Conservation (phyloP, 768 basidiomycete genomes). For the Crucibulum laeve region DNA sequence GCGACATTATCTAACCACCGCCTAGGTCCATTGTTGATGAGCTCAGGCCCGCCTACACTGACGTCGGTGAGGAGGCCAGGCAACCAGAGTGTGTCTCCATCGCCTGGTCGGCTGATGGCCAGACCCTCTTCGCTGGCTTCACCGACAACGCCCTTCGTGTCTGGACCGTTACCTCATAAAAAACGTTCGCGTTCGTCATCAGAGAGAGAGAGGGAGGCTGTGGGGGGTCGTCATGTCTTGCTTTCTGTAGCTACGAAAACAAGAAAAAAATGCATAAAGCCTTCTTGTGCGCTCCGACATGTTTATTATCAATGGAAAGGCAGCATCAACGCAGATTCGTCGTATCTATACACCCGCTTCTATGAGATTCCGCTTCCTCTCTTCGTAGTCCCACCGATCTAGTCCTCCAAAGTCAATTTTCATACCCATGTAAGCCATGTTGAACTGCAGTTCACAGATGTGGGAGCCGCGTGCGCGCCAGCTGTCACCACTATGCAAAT, state of each 20-base stretch:
- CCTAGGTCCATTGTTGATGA: conserved; percentile 94
- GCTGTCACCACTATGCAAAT: conserved; percentile 60
- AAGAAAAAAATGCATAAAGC: conserved; percentile 31
- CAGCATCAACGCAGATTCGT: not conserved
- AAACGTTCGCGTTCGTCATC: conserved; percentile 19
- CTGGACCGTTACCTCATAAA: conserved; percentile 77
- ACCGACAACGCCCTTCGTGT: conserved; percentile 92
- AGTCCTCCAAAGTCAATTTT: conserved; percentile 73
- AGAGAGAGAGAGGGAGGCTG: conserved; percentile 12
- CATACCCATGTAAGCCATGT: conserved; percentile 54
- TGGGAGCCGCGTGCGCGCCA: conserved; percentile 73
- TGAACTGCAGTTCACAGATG: conserved; percentile 70
- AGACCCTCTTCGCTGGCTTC: conserved; percentile 96
- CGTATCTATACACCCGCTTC: conserved; percentile 31
- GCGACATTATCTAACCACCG: not conserved
- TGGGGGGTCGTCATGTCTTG: conserved; percentile 16
- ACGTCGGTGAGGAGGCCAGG: conserved; percentile 64
- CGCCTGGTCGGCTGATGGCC: conserved; percentile 97
- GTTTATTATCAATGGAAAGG: not conserved
- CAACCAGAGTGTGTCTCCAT: conserved; percentile 94
- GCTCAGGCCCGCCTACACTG: conserved; percentile 92
- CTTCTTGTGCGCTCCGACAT: conserved; percentile 6
- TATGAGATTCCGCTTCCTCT: conserved; percentile 60
- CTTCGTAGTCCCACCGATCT: conserved; percentile 66
- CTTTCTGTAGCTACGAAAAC: conserved; percentile 20